These are phyloP conservation scores for Neobulgaria alba DNA, from an alignment of 2,329 filamentous ascomycete species.

Conservation along the genomic window DNA sequence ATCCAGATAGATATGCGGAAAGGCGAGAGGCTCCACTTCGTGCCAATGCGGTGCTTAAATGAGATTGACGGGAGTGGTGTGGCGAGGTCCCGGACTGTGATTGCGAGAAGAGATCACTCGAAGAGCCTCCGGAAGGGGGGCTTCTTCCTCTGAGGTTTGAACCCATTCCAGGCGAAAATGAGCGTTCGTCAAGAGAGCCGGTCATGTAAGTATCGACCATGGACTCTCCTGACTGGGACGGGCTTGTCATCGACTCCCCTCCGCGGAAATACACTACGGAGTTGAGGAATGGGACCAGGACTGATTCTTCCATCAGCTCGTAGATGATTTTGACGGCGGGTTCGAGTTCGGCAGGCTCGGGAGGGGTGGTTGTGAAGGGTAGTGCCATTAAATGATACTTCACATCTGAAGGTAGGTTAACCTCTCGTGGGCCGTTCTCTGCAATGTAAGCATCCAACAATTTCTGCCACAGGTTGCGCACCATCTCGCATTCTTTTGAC, in stretches of 20 bases:
- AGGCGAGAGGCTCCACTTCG: slow-evolving; percentile 18
- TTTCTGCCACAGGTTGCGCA: slow-evolving; percentile 78
- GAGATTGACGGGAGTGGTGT: slow-evolving; percentile 23
- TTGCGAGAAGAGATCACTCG: slow-evolving; percentile 15
- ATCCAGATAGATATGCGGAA: slow-evolving; percentile 20
- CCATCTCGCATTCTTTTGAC: slow-evolving; percentile 38
- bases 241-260: slow-evolving; percentile 18
- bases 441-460: slow-evolving; percentile 85
- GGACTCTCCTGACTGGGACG: slow-evolving; percentile 27
- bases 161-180: slow-evolving; percentile 20
- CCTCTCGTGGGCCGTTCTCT: slow-evolving; percentile 75
- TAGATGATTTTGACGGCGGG: slow-evolving; percentile 81
- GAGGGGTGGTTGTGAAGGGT: slow-evolving; percentile 53
- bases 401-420: slow-evolving; percentile 81
- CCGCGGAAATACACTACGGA: slow-evolving; percentile 23
- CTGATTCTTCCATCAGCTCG: slow-evolving; percentile 95
- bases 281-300: slow-evolving; percentile 86
- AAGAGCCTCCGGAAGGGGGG: slow-evolving; percentile 16
- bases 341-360: slow-evolving; percentile 66
- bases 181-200: slow-evolving; percentile 23
- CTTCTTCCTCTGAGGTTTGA: slow-evolving; percentile 19
- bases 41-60: slow-evolving; percentile 21
- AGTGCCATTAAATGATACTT: slow-evolving; percentile 69
- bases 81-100: slow-evolving; percentile 19
- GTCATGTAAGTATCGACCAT: slow-evolving; percentile 23